Evolutionary conservation across 1,284 basidiomycete genomes (phyloP), one percentile per base, ranked within the genome.

Genomic region (Austropuccinia psidii): DNA sequence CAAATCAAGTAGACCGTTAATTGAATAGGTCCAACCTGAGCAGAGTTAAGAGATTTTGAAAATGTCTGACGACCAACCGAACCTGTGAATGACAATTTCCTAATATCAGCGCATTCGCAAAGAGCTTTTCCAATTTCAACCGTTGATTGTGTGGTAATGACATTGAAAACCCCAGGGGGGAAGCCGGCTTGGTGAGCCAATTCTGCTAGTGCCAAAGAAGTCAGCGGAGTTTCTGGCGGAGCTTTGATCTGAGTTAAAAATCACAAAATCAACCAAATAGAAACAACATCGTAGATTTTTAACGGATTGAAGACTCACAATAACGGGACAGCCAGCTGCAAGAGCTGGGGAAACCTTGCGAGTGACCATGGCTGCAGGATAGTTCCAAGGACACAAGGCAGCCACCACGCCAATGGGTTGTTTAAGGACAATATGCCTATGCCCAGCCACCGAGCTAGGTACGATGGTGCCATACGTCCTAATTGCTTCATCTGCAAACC

Each of bases 161-260:
- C 85, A 81, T 98, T 98, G 81, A 99, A 88, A 54, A 98, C 94
- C 65, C 96, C 96, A 67, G 90, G 87, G 15, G 96, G 95, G 58
- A 98, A 84, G 52, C 94, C 95, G 13, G 94, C 95, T 73, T 92
- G 88, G 61, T 86, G 85, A 19, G 88, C 87, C 33, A 97, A 86
- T 82, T 94, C 90, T 7, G 86, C 88, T 19, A 96, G 83, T 4
- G 95, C 96, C 24, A 98, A 86, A 19, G 89, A 88, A 43, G 93
- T 93, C 82, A 91, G 96, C 0, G 96, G 96, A 0, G 96, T 94
- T 82, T 99, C 95, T 0, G 93, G 87, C 1, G 96, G 89, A 2
- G 94, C 93, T 80, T 99, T 98, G 82, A 98, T 88, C 69, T 72
- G 35, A 19, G 1, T 41, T 29, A 35, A 7, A 49, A 49, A 37